A percentile compares a stretch with the other conserved stretches of the same genome.
phyloP scores from a whole-genome alignment of 2,329 filamentous ascomycete genomes.

The Pyrenophora seminiperda region DNA sequence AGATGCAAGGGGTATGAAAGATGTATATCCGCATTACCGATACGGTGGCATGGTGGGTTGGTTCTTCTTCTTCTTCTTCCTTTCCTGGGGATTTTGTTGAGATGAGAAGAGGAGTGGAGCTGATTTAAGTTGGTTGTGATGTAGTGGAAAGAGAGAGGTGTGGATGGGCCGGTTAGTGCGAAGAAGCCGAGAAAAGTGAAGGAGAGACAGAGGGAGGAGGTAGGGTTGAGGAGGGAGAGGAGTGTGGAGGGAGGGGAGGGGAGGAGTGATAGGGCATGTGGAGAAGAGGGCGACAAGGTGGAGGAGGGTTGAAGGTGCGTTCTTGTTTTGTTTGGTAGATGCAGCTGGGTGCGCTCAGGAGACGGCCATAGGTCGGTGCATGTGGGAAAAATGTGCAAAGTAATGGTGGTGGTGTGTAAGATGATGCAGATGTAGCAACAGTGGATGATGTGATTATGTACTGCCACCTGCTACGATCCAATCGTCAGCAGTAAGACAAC shows the following conservation, averaged over 20 bases:
- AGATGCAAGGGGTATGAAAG: constrained; percentile 41
- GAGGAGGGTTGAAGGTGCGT: background rate
- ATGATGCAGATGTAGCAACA: background rate
- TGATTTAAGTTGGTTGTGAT: constrained; percentile 8
- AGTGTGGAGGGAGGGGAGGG: background rate
- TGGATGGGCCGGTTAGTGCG: constrained; percentile 48
- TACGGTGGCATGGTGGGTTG: constrained; percentile 46
- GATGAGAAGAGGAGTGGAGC: background rate
- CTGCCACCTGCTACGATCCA: too few relatives aligned
- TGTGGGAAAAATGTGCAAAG: background rate
- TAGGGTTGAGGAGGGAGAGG: background rate
- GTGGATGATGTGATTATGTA: too few relatives aligned
- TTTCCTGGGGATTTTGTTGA: too few relatives aligned
- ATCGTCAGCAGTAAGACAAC: too few relatives aligned
- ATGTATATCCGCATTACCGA: constrained; percentile 25
- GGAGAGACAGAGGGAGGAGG: constrained; percentile 34
- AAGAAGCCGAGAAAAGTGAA: constrained; percentile 52
- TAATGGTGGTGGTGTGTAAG: background rate
- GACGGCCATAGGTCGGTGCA: too few relatives aligned
- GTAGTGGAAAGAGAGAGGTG: constrained; percentile 51
- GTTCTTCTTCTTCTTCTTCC: background rate
- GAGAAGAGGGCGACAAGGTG: background rate
- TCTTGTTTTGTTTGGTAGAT: too few relatives aligned
- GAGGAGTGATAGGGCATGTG: background rate
- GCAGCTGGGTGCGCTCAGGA: too few relatives aligned